Evolutionary conservation across 331 rosid genomes (phyloP).

Genomic region (Saraca asoca): DNA sequence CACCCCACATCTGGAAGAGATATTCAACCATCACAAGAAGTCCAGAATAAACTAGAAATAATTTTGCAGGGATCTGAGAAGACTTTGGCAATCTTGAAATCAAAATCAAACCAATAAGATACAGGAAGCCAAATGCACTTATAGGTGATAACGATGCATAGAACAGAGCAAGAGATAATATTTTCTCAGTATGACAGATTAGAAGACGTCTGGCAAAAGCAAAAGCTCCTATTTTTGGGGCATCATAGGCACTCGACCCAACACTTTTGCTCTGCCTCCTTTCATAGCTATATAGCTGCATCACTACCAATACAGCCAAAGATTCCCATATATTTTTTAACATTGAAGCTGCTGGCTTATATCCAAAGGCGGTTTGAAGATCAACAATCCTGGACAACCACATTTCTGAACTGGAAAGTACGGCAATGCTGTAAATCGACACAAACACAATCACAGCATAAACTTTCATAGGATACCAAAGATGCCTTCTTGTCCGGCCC

Average conservation of each 20-base stretch:
- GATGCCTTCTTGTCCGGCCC: slow-evolving; percentile 66
- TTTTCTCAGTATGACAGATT: slow-evolving; percentile 78
- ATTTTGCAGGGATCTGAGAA: slow-evolving; percentile 72
- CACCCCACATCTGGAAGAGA: slow-evolving; percentile 95
- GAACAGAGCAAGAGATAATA: slow-evolving; percentile 69
- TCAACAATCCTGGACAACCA: slow-evolving; percentile 61
- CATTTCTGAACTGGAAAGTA: slow-evolving; percentile 58
- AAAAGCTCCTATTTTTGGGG: slow-evolving; percentile 44
- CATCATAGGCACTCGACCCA: slow-evolving; percentile 46
- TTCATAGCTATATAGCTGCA: slow-evolving; percentile 93
- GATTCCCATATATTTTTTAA: slow-evolving; percentile 74
- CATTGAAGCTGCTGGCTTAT: slow-evolving; percentile 60
- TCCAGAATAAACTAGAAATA: slow-evolving; percentile 78
- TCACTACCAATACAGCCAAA: slow-evolving; percentile 81
- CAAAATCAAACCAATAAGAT: slow-evolving; percentile 72
- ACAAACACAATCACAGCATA: slow-evolving; percentile 70
- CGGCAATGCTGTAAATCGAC: slow-evolving; percentile 72
- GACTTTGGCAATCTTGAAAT: slow-evolving; percentile 75
- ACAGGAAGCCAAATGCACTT: slow-evolving; percentile 77
- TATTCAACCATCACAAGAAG: slow-evolving; percentile 71
- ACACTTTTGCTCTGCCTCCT: slow-evolving; percentile 71
- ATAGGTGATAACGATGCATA: slow-evolving; percentile 87
- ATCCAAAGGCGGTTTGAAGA: slow-evolving; percentile 70
- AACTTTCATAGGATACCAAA: slow-evolving; percentile 89
- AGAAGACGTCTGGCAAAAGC: slow-evolving; percentile 65